Evolutionary conservation across 768 basidiomycete species (phyloP), one percentile per base, ranked within the genome.

Genomic region (Pleurotus sapidus): DNA sequence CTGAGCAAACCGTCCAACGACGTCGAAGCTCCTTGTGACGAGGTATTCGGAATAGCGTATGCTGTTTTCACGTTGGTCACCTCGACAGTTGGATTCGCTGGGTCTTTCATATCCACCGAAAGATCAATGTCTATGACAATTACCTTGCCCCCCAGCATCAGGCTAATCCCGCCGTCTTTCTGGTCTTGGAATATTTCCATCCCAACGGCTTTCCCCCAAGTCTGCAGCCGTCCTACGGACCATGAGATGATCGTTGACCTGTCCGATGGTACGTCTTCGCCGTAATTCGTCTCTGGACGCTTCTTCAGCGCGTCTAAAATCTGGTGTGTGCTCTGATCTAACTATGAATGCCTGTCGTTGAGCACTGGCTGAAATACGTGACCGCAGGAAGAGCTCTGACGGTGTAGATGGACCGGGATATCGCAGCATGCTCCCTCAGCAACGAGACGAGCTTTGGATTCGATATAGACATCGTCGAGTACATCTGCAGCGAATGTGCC

Each of bases 161-260:
- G 72, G 0, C 79, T 85, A 40, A 79, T 72, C 23, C 73, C 73
- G 14, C 79, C 80, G 58, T 78, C 79, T 38, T 76, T 75, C 46
- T 82, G 78, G 60, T 91, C 89, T 59, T 78, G 82, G 74, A 89
- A 92, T 3, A 84, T 76, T 63, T 91, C 88, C 88, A 91, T 88
- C 24, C 87, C 88, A 4, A 78, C 84, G 24, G 78, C 72, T 15
- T 76, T 77, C 5, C 83, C 84, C 84, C 87, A 91, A 30, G 78
- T 67, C 60, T 82, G 79, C 14, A 91, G 72, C 42, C 81, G 77
- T 4, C 78, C 72, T 17, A 87, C 70, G 65, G 84, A 84, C 84
- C 86, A 88, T 20, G 78, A 75, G 4, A 78, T 72, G 4, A 84
- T 66, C 11, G 70, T 61, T 7, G 68, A 59, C 4, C 72, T 71